Base-by-base conservation (phyloP, 1,284 basidiomycete species). In the Amylostereum areolatum region DNA sequence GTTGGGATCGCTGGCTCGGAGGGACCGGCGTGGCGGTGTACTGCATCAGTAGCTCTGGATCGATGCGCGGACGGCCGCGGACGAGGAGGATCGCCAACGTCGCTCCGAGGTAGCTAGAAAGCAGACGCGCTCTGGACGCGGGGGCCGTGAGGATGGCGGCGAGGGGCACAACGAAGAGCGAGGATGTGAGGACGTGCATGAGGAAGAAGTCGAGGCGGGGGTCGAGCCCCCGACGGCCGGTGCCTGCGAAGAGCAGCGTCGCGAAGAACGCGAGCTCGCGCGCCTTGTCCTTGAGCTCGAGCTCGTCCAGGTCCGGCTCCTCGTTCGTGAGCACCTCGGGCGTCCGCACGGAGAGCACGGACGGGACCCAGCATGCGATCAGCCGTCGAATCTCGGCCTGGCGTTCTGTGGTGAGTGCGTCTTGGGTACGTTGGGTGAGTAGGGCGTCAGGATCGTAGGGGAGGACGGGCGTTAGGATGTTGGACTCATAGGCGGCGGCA, bases 201-300 rank as follows among this genome's bases (percentile, higher is more conserved):
- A 88, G 64, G 75, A 85, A 83, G 68, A 87, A 87, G 61, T 86
- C 84, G 31, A 85, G 65, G 9, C 81, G 71, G 2, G 75, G 72
- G 52, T 73, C 70, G 42, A 72, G 65, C 0, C 76, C 80, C 39
- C 63, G 67, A 49, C 70, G 70, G 8, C 80, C 73, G 0, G 80
- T 78, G 0, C 72, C 78, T 33, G 73, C 75, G 30, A 80, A 65
- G 9, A 85, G 66, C 3, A 85, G 69, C 1, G 78, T 76, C 5
- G 68, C 65, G 9, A 70, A 57, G 67, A 78, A 78, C 28, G 78
- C 65, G 29, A 80, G 54, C 59, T 87, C 83, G 54, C 83, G 73
- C 18, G 75, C 57, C 42, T 75, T 75, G 31, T 59, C 58, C 11
- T 70, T 67, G 42, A 81, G 58, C 34, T 73, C 72, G 0, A 57